Evolutionary conservation across 2,329 filamentous ascomycete genomes (phyloP).

Genomic region (Coniochaeta prunicola): DNA sequence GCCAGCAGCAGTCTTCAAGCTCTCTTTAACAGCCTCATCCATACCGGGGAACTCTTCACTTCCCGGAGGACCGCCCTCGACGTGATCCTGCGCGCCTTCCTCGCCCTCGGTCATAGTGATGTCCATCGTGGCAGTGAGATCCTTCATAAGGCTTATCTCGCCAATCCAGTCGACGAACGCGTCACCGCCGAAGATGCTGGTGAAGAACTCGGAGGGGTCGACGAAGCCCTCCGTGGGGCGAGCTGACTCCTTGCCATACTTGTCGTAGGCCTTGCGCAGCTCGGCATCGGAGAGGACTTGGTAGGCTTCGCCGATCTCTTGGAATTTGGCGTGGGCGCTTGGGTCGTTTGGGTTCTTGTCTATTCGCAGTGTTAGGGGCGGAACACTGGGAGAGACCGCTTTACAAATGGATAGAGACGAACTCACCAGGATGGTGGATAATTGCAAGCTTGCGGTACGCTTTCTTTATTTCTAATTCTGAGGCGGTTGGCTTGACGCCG

Average conservation of each 20-base stretch:
- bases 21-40: constrained; percentile 49
- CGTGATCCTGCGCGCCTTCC: constrained; percentile 38
- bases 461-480: constrained; percentile 93
- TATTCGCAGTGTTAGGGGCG: constrained; percentile 21
- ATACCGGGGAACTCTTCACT: constrained; percentile 50
- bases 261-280: constrained; percentile 88
- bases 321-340: constrained; percentile 88
- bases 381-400: no score
- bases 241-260: constrained; percentile 91
- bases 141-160: constrained; percentile 97
- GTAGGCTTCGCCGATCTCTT: constrained; percentile 70
- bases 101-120: constrained; percentile 83
- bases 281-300: constrained; percentile 82
- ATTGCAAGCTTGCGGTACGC: constrained; percentile 94
- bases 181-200: constrained; percentile 95
- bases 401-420: no score
- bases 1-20: constrained; percentile 33
- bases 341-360: constrained; percentile 98
- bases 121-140: constrained; percentile 96
- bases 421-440: constrained; percentile 75
- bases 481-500: constrained; percentile 75
- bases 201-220: constrained; percentile 96
- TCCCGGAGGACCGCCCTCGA: constrained; percentile 25
- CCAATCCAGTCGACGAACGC: constrained; percentile 95
- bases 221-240: constrained; percentile 88